Evolutionary conservation across 1,139 yeast genomes (phyloP).

Genomic region (Wickerhamomyces sp.): DNA sequence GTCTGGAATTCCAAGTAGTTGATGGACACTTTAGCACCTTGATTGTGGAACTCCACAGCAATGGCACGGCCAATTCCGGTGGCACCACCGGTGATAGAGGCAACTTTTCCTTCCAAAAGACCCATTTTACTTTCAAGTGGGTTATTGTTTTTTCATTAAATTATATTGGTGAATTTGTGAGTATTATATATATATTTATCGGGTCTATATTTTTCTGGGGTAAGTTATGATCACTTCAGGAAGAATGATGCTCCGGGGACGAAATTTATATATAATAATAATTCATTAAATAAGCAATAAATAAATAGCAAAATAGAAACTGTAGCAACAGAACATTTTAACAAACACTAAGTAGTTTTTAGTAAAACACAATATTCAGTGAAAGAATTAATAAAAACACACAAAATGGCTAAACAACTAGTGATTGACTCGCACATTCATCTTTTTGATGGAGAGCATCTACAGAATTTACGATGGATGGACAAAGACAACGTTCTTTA

Average conservation of each 20-base stretch:
- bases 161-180: too few relatives aligned
- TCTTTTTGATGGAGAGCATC: constrained; percentile 24
- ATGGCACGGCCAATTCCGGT: constrained; percentile 38
- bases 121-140: too few relatives aligned
- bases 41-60: constrained; percentile 25
- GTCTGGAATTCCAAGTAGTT: constrained; percentile 27
- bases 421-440: constrained; percentile 33
- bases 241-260: too few relatives aligned
- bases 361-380: background rate
- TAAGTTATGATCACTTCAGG: too few relatives aligned
- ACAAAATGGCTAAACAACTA: background rate
- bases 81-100: constrained; percentile 34
- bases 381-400: background rate
- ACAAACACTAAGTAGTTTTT: background rate
- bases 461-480: constrained; percentile 29
- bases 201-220: too few relatives aligned
- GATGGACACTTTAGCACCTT: constrained; percentile 23
- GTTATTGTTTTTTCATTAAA: too few relatives aligned
- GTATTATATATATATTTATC: too few relatives aligned
- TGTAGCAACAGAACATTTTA: too few relatives aligned
- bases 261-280: too few relatives aligned
- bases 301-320: too few relatives aligned
- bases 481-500: constrained; percentile 22
- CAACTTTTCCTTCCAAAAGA: constrained; percentile 27
- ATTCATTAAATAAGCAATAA: too few relatives aligned